A percentile compares a stretch with the other conserved stretches of the same genome.
These are phyloP conservation scores for Geosiphon pyriformis DNA, from an alignment of 192 early-diverging fungal species.

Conservation along the genomic window DNA sequence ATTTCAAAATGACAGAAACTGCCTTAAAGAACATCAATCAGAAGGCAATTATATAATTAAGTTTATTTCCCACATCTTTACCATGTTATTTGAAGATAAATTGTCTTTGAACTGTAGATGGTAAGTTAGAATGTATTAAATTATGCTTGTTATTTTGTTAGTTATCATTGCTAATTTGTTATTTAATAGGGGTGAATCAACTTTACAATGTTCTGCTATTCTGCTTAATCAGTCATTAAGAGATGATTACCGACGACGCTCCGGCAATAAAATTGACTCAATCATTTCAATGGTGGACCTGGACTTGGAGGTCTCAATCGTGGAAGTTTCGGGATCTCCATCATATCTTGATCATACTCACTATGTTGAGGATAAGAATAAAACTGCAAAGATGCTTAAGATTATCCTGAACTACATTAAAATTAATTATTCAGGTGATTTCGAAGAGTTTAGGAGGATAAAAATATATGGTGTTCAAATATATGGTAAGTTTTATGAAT, in stretches of 20 bases:
- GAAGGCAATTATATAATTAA: constrained; percentile 7
- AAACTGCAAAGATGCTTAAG: constrained; percentile 15
- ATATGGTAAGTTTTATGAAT: no score
- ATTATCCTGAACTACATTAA: constrained; percentile 15
- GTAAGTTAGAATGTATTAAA: constrained; percentile 12
- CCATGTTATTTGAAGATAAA: constrained; percentile 12
- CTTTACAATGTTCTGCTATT: constrained; percentile 1
- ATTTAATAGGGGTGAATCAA: constrained; percentile 7
- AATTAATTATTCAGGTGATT: constrained; percentile 16
- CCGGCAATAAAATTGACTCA: constrained; percentile 14
- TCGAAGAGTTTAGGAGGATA: constrained; percentile 14
- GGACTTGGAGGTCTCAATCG: constrained; percentile 3
- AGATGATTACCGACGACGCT: constrained; percentile 18
- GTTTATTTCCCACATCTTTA: constrained; percentile 15
- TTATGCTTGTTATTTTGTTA: neutral
- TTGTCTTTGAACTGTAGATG: constrained; percentile 10
- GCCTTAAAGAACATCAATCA: constrained; percentile 1
- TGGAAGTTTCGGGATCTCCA: neutral
- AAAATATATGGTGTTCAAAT: constrained; percentile 18
- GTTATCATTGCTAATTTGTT: neutral
- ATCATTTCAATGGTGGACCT: constrained; percentile 4
- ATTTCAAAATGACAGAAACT: constrained; percentile 1
- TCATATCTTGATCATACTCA: constrained; percentile 12
- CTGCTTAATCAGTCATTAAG: constrained; percentile 5
- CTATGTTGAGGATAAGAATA: no score